phyloP scores from a whole-genome alignment of 176 grass and related monocot genomes.

The Aegilops sharonensis region DNA sequence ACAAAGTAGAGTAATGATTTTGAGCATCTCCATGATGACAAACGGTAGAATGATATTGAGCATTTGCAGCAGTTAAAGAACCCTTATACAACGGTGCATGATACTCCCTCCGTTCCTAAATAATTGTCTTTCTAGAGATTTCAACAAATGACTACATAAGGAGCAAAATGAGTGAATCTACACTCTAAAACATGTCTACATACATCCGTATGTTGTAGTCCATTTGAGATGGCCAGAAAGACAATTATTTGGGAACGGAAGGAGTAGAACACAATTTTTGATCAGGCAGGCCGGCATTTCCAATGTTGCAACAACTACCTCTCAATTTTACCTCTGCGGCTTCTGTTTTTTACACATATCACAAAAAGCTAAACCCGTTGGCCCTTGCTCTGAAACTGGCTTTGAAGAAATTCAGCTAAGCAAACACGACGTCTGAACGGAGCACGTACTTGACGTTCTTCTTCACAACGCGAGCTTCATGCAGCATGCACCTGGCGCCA shows the following conservation, averaged over 20 bases:
- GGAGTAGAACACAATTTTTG: not conserved
- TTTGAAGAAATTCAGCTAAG: slow-evolving; percentile 7
- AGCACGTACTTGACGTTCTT: slow-evolving; percentile 84
- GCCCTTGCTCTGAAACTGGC: too few species aligned
- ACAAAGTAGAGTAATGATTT: not conserved
- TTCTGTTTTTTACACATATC: not conserved
- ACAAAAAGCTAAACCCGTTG: not conserved
- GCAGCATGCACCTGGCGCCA: slow-evolving; percentile 90
- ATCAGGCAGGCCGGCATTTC: not conserved
- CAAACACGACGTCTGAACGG: slow-evolving; percentile 81
- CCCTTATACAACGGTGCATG: not conserved
- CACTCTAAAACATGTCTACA: too few species aligned
- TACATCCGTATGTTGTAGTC: too few species aligned
- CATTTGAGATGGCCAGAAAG: too few species aligned
- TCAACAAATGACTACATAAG: too few species aligned
- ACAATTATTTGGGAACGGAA: too few species aligned
- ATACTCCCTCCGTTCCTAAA: too few species aligned
- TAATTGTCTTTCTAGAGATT: too few species aligned
- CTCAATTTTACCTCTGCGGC: not conserved
- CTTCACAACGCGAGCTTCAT: slow-evolving; percentile 82
- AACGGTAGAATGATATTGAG: not conserved
- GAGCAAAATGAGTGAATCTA: too few species aligned
- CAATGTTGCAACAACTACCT: not conserved
- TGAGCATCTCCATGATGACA: not conserved
- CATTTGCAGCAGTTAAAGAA: not conserved